These are phyloP conservation scores for Xylaria sp. DNA, from an alignment of 2,329 filamentous ascomycete genomes.

Conservation along the genomic window DNA sequence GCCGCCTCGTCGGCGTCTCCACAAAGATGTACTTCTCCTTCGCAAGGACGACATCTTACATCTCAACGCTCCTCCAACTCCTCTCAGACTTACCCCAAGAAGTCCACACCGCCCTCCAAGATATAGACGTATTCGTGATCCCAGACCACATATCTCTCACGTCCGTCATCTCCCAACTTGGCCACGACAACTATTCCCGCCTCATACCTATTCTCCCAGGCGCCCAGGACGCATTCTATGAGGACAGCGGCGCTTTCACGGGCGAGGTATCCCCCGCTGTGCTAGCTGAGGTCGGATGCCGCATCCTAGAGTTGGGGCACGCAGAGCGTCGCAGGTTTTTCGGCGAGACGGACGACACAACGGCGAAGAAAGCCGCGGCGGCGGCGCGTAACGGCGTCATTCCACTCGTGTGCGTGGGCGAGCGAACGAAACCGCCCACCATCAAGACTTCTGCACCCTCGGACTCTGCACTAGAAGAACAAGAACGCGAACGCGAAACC, in stretches of 20 bases:
- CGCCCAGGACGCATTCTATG: slow-evolving; percentile 80
- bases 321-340: slow-evolving; percentile 80
- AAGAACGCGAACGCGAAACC: slow-evolving; percentile 47
- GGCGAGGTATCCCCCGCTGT: slow-evolving; percentile 79
- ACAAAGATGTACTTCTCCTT: slow-evolving; percentile 86
- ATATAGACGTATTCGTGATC: slow-evolving; percentile 71
- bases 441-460: slow-evolving; percentile 29
- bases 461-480: slow-evolving; percentile 48
- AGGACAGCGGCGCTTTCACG: slow-evolving; percentile 78
- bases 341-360: slow-evolving; percentile 76
- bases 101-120: slow-evolving; percentile 39
- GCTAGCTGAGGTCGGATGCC: slow-evolving; percentile 74
- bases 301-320: slow-evolving; percentile 82
- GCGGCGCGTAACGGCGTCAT: slow-evolving; percentile 75
- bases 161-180: slow-evolving; percentile 61
- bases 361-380: slow-evolving; percentile 76
- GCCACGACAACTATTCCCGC: slow-evolving; percentile 56
- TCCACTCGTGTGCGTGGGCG: slow-evolving; percentile 84
- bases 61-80: slow-evolving; percentile 60
- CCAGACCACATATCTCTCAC: slow-evolving; percentile 79
- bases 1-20: slow-evolving; percentile 77
- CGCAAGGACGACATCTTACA: slow-evolving; percentile 68
- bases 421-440: slow-evolving; percentile 59
- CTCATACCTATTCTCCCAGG: slow-evolving; percentile 71
- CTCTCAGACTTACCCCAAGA: slow-evolving; percentile 55